Base-by-base conservation (phyloP, 768 basidiomycete genomes). In the Hortiboletus flavorubellus region DNA sequence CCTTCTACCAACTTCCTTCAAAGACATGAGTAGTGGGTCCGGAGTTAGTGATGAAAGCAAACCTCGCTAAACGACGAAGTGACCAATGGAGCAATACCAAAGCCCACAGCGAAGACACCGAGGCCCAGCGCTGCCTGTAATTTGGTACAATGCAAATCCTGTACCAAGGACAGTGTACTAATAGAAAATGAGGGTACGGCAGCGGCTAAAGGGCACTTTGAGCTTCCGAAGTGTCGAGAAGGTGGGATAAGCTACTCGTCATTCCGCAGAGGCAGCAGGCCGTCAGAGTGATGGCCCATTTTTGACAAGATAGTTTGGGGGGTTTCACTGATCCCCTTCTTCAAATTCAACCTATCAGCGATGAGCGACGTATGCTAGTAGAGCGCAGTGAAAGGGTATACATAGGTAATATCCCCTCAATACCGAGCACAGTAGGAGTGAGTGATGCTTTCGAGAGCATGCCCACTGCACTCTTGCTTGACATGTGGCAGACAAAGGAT, bases 1-100 rank as follows among this genome's bases (percentile, higher is more conserved):
- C 41, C 79, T 78, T 56, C 87, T 68, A 15, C 87, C 86, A 57
- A 86, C 80, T 61, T 89, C 87, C 67, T 89, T 26, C 6, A 45
- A 5, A 3, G 16, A 35, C 8, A 5, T 59, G 43, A 59, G 51
- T 5, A 10, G 2, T 14, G 5, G 16, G 46, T 30, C 3, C 18
- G 37, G 45, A 8, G 2, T 11, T 43, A 38, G 18, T 10, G 6
- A 35, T 3, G 29, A 35, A 1, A 9, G 7, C 64, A 11, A 29
- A 69, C 66, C 66, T 89, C 87, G 64, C 84, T 86, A 64, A 88
- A 81, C 0, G 86, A 80, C 4, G 86, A 82, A 1, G 83, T 79
- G 18, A 87, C 67, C 0, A 88, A 77, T 0, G 87, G 86, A 9
- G 82, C 65, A 8, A 86, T 31, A 2, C 78, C 86, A 54, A 84